Conservation (phyloP, 2,329 filamentous ascomycete genomes). For the Colletotrichum lentis region DNA sequence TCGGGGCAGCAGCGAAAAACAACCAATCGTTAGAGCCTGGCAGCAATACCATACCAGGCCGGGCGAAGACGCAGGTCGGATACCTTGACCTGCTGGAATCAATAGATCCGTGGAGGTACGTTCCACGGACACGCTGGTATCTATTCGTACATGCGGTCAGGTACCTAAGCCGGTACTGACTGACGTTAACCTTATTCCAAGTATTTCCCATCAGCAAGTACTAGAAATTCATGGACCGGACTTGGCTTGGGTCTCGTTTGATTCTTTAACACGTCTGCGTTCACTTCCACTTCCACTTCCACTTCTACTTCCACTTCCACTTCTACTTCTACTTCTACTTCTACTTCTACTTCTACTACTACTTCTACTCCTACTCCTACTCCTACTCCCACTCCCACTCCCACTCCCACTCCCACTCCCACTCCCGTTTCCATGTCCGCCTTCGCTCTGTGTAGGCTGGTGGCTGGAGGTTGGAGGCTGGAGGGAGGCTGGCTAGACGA, state of each 20-base stretch:
- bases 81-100: background rate
- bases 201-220: background rate
- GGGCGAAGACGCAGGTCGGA: background rate
- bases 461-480: conserved; percentile 3
- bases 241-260: background rate
- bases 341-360: no score
- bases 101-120: background rate
- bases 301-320: no score
- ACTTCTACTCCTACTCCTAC: background rate
- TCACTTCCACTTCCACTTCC: background rate
- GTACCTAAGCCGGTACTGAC: no score
- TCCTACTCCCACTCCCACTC: background rate
- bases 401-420: background rate
- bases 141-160: no score
- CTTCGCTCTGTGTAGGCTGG: no score
- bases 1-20: background rate
- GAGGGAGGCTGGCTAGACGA: background rate
- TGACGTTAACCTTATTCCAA: background rate
- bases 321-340: no score
- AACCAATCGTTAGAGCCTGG: background rate
- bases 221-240: background rate
- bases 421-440: background rate
- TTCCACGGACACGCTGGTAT: background rate
- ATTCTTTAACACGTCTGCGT: no score
- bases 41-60: background rate